These are phyloP conservation scores for Escovopsis weberi DNA, from an alignment of 2,329 filamentous ascomycete species.

Conservation along the genomic window DNA sequence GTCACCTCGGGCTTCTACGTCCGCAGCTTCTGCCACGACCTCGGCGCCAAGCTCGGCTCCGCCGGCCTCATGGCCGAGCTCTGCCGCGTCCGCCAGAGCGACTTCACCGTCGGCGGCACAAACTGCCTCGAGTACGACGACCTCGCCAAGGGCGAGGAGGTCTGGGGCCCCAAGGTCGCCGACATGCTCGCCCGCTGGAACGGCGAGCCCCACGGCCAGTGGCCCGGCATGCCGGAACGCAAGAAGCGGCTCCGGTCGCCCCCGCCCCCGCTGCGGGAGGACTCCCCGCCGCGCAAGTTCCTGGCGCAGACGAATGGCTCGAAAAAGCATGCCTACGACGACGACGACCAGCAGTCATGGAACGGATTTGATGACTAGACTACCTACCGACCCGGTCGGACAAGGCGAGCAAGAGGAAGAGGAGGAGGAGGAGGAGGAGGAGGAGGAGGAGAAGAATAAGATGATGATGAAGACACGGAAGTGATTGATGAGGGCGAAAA, in stretches of 20 bases:
- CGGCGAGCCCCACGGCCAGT: conserved; percentile 15
- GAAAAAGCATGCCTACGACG: conserved; percentile 8
- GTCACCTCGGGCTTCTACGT: conserved; percentile 97
- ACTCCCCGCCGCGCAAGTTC: conserved; percentile 17
- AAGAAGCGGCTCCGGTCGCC: conserved; percentile 6
- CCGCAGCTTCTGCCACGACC: conserved; percentile 80
- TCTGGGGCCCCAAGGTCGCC: conserved; percentile 61
- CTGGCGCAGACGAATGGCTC: conserved; percentile 5
- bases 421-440: neutral
- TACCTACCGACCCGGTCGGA: neutral
- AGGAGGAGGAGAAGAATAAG: neutral
- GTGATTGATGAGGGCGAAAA: too few relatives aligned
- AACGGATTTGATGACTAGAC: conserved; percentile 26
- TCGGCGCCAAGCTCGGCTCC: conserved; percentile 69
- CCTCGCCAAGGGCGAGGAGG: conserved; percentile 57
- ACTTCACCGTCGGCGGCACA: conserved; percentile 54
- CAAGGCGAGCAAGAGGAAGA: neutral
- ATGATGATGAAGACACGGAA: too few relatives aligned
- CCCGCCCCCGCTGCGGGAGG: conserved; percentile 5
- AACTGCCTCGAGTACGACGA: conserved; percentile 72
- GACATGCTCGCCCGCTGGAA: conserved; percentile 32
- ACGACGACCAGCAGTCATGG: conserved; percentile 28
- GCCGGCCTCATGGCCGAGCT: conserved; percentile 78
- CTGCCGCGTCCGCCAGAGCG: conserved; percentile 63
- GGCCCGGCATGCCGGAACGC: conserved; percentile 7